These are phyloP conservation scores for Schizosaccharomyces japonicus DNA, from an alignment of 805 yeast species.

Conservation along the genomic window DNA sequence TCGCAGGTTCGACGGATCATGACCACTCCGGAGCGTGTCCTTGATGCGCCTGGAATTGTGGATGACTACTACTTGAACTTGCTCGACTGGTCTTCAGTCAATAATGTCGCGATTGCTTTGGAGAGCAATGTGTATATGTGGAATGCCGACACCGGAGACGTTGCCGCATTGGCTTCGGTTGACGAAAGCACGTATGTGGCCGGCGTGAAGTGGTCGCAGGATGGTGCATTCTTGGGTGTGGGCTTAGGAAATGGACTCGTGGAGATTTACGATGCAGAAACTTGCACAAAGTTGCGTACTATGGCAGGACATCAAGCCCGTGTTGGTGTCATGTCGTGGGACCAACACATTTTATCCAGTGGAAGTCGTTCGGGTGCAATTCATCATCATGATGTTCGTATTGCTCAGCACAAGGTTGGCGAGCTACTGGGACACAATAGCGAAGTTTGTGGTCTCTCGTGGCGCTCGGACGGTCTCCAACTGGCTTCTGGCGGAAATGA, in stretches of 20 bases:
- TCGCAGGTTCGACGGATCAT: conserved; percentile 37
- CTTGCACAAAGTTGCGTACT: conserved; percentile 38
- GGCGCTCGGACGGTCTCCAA: conserved; percentile 64
- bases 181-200: conserved; percentile 27
- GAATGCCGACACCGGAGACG: conserved; percentile 68
- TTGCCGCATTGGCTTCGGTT: conserved; percentile 40
- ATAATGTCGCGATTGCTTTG: conserved; percentile 70
- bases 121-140: conserved; percentile 74
- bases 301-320: conserved; percentile 55
- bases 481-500: conserved; percentile 89
- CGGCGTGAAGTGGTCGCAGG: conserved; percentile 75
- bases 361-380: conserved; percentile 74
- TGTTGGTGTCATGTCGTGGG: conserved; percentile 70
- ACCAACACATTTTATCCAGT: conserved; percentile 52
- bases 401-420: conserved; percentile 47
- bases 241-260: conserved; percentile 65
- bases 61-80: conserved; percentile 83
- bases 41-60: conserved; percentile 86
- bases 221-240: conserved; percentile 62
- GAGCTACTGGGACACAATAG: conserved; percentile 48
- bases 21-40: conserved; percentile 71
- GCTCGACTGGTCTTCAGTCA: conserved; percentile 87
- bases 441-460: conserved; percentile 79
- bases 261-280: conserved; percentile 83
- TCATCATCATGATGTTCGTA: conserved; percentile 71